These are phyloP conservation scores for Fusarium albosuccineum DNA, from an alignment of 2,329 filamentous ascomycete species.

Conservation along the genomic window DNA sequence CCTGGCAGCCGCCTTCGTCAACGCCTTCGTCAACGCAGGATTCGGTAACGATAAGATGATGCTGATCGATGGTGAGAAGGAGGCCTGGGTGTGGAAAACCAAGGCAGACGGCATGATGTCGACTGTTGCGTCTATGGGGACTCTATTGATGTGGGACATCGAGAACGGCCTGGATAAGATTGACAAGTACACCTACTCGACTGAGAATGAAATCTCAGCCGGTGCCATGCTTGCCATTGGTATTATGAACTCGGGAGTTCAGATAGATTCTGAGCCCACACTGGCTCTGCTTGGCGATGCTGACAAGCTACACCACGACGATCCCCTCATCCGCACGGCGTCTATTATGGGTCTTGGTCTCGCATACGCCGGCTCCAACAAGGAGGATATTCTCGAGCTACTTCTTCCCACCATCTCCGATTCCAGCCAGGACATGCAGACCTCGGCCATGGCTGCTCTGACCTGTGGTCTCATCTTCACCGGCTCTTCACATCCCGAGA, in stretches of 20 bases:
- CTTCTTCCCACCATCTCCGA: conserved; percentile 91
- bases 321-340: conserved; percentile 81
- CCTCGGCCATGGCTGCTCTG: conserved; percentile 95
- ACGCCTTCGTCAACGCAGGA: conserved; percentile 95
- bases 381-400: conserved; percentile 86
- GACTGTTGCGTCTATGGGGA: conserved; percentile 92
- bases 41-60: conserved; percentile 98
- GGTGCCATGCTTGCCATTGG: conserved; percentile 94
- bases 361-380: conserved; percentile 94
- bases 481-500: conserved; percentile 89
- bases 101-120: conserved; percentile 99
- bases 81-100: conserved; percentile 98
- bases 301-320: conserved; percentile 84
- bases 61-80: conserved; percentile 89
- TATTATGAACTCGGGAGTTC: conserved; percentile 94
- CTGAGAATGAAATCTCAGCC: conserved; percentile 85
- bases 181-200: conserved; percentile 90
- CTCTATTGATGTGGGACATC: conserved; percentile 92
- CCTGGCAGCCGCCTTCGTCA: conserved; percentile 94
- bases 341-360: conserved; percentile 97
- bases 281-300: conserved; percentile 85
- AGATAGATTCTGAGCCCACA: conserved; percentile 89
- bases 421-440: conserved; percentile 88
- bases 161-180: conserved; percentile 93
- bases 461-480: conserved; percentile 92